Evolutionary conservation across 2,329 filamentous ascomycete species (phyloP).

Genomic region (Claviceps sp.): DNA sequence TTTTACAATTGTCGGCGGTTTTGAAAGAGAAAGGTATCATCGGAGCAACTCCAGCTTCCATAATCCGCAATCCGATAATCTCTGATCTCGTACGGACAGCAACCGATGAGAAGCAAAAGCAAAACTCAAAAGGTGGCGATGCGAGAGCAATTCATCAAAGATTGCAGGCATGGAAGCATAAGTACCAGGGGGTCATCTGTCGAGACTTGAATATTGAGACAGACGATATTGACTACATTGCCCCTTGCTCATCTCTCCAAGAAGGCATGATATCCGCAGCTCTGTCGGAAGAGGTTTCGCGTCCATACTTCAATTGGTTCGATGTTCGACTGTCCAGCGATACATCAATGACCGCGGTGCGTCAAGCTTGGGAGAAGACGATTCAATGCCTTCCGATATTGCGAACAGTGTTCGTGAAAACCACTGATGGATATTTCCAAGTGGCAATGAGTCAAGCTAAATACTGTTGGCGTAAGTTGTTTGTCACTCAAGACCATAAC

Average conservation of each 20-base stretch:
- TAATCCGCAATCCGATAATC: slow-evolving; percentile 50
- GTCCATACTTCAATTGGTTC: slow-evolving; percentile 70
- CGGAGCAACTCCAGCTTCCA: slow-evolving; percentile 46
- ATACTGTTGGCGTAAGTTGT: slow-evolving; percentile 31
- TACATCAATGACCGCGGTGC: slow-evolving; percentile 34
- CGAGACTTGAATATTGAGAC: slow-evolving; percentile 35
- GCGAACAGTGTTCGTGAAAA: slow-evolving; percentile 58
- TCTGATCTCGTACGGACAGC: slow-evolving; percentile 31
- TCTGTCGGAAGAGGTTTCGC: slow-evolving; percentile 35
- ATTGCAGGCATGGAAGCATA: slow-evolving; percentile 51
- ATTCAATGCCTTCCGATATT: slow-evolving; percentile 47
- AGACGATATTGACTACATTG: slow-evolving; percentile 54
- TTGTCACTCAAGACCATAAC: slow-evolving; percentile 14
- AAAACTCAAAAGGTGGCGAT: slow-evolving; percentile 8
- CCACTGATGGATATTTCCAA: slow-evolving; percentile 65
- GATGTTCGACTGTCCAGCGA: slow-evolving; percentile 36
- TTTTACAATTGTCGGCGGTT: slow-evolving; percentile 51
- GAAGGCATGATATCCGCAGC: slow-evolving; percentile 72
- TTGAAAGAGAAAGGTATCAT: slow-evolving; percentile 51
- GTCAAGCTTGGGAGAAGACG: slow-evolving; percentile 42
- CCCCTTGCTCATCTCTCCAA: slow-evolving; percentile 75
- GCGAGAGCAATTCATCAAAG: slow-evolving; percentile 41
- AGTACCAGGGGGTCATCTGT: slow-evolving; percentile 39
- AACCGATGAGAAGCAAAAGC: neutral
- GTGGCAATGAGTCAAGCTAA: slow-evolving; percentile 38